Conservation (phyloP, 2,329 filamentous ascomycete species). For the Neonectria faginata region DNA sequence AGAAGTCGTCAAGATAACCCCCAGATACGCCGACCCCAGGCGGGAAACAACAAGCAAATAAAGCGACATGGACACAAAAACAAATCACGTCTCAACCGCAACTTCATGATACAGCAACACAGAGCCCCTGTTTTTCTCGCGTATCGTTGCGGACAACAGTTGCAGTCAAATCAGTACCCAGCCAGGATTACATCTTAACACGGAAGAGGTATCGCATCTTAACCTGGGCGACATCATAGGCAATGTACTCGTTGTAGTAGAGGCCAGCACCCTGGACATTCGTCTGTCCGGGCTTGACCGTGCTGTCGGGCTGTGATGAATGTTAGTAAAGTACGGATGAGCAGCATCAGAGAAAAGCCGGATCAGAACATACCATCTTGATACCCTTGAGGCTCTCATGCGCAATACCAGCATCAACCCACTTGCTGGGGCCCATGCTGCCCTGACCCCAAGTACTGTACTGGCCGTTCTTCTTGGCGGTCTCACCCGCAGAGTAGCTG, state of each 20-base stretch:
- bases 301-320: slow-evolving; percentile 61
- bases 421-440: slow-evolving; percentile 69
- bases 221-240: slow-evolving; percentile 76
- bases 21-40: slow-evolving; percentile 1
- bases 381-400: slow-evolving; percentile 74
- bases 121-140: too few species aligned
- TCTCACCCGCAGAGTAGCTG: slow-evolving; percentile 72
- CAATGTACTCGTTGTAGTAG: slow-evolving; percentile 80
- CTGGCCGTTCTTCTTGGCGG: slow-evolving; percentile 69
- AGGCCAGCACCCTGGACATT: slow-evolving; percentile 60
- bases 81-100: neutral
- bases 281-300: slow-evolving; percentile 60
- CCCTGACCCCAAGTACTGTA: slow-evolving; percentile 80
- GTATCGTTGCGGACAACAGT: neutral
- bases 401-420: slow-evolving; percentile 80
- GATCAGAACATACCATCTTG: slow-evolving; percentile 69
- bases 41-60: neutral
- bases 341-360: neutral
- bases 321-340: slow-evolving; percentile 12
- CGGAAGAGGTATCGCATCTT: slow-evolving; percentile 77
- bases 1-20: slow-evolving; percentile 3
- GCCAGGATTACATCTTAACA: slow-evolving; percentile 61
- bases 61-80: neutral
- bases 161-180: neutral
- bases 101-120: neutral